Percentiles rank a stretch among this genome's conserved stretches.
phyloP scores from a whole-genome alignment of 352 stramenopile species.

The Blastocystis sp. region DNA sequence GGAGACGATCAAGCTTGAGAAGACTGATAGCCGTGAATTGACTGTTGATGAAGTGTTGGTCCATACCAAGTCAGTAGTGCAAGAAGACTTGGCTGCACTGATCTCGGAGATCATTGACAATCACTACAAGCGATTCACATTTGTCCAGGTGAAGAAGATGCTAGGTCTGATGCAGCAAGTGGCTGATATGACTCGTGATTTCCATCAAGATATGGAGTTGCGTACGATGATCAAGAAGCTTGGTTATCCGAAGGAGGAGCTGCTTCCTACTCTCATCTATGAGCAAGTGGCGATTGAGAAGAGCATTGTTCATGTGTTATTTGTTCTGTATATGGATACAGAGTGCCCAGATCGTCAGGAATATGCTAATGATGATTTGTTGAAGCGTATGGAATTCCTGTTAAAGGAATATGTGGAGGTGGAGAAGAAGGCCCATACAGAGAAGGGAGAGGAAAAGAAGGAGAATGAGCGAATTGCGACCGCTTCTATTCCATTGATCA shows the following conservation, averaged over 20 bases:
- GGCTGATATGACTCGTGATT: conserved; percentile 46
- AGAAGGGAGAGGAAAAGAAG: conserved; percentile 20
- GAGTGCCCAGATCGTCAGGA: conserved; percentile 21
- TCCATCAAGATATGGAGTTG: conserved; percentile 57
- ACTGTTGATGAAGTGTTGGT: conserved; percentile 25
- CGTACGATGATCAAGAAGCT: conserved; percentile 51
- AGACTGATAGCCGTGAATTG: conserved; percentile 40
- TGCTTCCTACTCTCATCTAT: conserved; percentile 55
- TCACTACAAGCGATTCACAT: conserved; percentile 40
- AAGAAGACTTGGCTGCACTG: conserved; percentile 44
- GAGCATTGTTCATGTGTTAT: conserved; percentile 60
- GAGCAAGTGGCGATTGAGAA: conserved; percentile 49
- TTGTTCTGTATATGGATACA: conserved; percentile 56
- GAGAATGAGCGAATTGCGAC: conserved; percentile 45
- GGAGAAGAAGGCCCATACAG: conserved; percentile 39
- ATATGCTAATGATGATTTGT: conserved; percentile 46
- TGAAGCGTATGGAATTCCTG: conserved; percentile 49
- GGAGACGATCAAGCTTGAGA: conserved; percentile 56
- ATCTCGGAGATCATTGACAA: conserved; percentile 35
- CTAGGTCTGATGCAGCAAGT: conserved; percentile 42
- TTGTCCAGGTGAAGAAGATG: conserved; percentile 60
- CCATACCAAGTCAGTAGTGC: conserved; percentile 26
- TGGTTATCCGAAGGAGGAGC: conserved; percentile 40
- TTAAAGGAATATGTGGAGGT: conserved; percentile 50
- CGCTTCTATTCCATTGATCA: conserved; percentile 31